A percentile compares a stretch with the other conserved stretches of the same genome.
These are phyloP conservation scores for Entomortierella beljakovae DNA, from an alignment of 192 early-diverging fungal genomes.

Conservation along the genomic window DNA sequence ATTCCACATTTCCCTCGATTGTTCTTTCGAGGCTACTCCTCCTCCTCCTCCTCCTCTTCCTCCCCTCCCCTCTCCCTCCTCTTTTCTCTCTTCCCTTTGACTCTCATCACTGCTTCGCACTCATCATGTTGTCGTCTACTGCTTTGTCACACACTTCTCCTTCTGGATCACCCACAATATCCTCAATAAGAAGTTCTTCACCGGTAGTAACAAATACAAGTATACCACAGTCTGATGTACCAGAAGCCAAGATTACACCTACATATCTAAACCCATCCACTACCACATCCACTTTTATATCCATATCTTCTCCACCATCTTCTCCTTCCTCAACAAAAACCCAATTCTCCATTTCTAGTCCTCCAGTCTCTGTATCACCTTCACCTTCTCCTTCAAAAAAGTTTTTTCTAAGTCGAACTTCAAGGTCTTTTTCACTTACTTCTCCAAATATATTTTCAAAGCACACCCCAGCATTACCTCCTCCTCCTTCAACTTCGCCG, in stretches of 20 bases:
- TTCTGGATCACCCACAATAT: background rate
- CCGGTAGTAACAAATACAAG: background rate
- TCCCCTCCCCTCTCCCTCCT: no score
- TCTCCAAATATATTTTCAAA: background rate
- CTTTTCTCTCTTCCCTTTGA: background rate
- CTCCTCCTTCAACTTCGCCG: background rate
- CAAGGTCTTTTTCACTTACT: background rate
- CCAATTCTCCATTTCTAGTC: background rate
- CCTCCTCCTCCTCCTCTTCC: background rate
- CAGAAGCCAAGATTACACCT: background rate
- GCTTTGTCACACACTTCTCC: background rate
- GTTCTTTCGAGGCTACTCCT: background rate
- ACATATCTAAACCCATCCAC: background rate
- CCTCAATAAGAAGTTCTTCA: background rate
- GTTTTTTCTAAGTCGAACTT: background rate
- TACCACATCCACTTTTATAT: background rate
- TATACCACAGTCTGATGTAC: no score
- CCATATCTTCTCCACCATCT: background rate
- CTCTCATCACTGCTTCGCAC: background rate
- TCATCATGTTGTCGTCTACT: conserved; percentile 2
- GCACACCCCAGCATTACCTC: background rate
- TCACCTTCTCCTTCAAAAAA: background rate
- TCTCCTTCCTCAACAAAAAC: background rate
- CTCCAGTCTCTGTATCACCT: background rate
- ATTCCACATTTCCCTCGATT: background rate